phyloP scores from a whole-genome alignment of 495 filamentous ascomycete genomes.

The Aspergillus coremiiformis region DNA sequence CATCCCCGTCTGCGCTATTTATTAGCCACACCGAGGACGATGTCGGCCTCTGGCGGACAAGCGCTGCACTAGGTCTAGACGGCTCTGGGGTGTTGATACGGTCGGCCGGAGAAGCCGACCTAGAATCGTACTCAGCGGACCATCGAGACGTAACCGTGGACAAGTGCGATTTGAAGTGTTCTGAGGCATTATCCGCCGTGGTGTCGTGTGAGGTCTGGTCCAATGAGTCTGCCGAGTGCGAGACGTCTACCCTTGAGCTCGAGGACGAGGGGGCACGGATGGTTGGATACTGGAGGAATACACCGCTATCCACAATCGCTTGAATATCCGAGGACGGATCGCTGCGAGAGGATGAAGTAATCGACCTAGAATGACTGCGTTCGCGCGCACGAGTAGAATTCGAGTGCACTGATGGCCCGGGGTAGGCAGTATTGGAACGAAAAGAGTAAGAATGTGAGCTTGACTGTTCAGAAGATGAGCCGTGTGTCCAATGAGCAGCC shows the following conservation, averaged over 20 bases:
- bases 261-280: slow-evolving; percentile 42
- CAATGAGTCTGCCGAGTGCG: slow-evolving; percentile 18
- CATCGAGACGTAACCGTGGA: slow-evolving; percentile 66
- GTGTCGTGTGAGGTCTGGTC: slow-evolving; percentile 18
- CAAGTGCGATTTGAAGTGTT: slow-evolving; percentile 66
- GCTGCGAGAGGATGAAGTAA: slow-evolving; percentile 34
- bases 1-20: slow-evolving; percentile 31
- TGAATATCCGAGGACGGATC: slow-evolving; percentile 33
- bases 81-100: slow-evolving; percentile 16
- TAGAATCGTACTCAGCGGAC: slow-evolving; percentile 34
- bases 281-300: slow-evolving; percentile 43
- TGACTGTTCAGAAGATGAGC: slow-evolving; percentile 30
- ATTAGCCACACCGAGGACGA: slow-evolving; percentile 44
- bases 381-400: slow-evolving; percentile 20
- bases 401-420: slow-evolving; percentile 26
- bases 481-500: slow-evolving; percentile 31
- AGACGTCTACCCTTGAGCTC: slow-evolving; percentile 40
- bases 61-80: slow-evolving; percentile 18
- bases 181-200: slow-evolving; percentile 31
- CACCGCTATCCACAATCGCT: slow-evolving; percentile 33
- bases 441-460: slow-evolving; percentile 34
- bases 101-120: slow-evolving; percentile 20
- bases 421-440: slow-evolving; percentile 34
- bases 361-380: slow-evolving; percentile 31
- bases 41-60: slow-evolving; percentile 24